Evolutionary conservation across 768 basidiomycete species (phyloP).

Genomic region (Goffeauzyma gilvescens): DNA sequence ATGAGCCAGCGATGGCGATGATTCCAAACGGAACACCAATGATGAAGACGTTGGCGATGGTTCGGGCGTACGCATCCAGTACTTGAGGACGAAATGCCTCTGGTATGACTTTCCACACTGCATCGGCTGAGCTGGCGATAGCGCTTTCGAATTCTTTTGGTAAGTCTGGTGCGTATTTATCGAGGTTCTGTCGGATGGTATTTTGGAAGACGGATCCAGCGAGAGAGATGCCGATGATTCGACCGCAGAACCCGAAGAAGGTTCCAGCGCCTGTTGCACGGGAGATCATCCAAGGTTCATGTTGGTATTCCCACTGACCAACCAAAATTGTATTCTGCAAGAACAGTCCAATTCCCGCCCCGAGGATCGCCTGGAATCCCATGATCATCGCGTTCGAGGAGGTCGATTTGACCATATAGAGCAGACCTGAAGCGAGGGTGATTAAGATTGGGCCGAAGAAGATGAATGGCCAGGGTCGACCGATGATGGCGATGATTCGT

Average conservation of each 20-base stretch:
- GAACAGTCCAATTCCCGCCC: constrained; percentile 32
- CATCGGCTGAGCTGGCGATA: constrained; percentile 23
- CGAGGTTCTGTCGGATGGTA: constrained; percentile 25
- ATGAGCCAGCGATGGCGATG: constrained; percentile 18
- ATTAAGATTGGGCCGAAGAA: constrained; percentile 29
- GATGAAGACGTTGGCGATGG: constrained; percentile 26
- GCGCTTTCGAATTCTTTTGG: constrained; percentile 11
- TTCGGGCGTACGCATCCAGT: constrained; percentile 17
- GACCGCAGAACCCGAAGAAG: constrained; percentile 31
- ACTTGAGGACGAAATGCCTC: constrained; percentile 11
- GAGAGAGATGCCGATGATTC: constrained; percentile 29
- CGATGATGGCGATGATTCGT: constrained; percentile 22
- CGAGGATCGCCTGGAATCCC: constrained; percentile 34
- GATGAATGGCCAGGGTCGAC: constrained; percentile 34
- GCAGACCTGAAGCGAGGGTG: constrained; percentile 31
- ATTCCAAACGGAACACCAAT: constrained; percentile 30
- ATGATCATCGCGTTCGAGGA: constrained; percentile 21
- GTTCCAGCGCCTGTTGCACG: constrained; percentile 30
- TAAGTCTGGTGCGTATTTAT: constrained; percentile 18
- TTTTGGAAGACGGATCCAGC: constrained; percentile 32
- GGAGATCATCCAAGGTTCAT: constrained; percentile 28
- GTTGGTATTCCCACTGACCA: constrained; percentile 33
- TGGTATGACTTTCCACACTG: constrained; percentile 25
- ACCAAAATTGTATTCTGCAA: constrained; percentile 34
- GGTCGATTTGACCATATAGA: constrained; percentile 29